Evolutionary conservation across 2,329 filamentous ascomycete species (phyloP), one percentile per base, ranked within the genome.

Genomic region (Neopestalotiopsis clavispora): DNA sequence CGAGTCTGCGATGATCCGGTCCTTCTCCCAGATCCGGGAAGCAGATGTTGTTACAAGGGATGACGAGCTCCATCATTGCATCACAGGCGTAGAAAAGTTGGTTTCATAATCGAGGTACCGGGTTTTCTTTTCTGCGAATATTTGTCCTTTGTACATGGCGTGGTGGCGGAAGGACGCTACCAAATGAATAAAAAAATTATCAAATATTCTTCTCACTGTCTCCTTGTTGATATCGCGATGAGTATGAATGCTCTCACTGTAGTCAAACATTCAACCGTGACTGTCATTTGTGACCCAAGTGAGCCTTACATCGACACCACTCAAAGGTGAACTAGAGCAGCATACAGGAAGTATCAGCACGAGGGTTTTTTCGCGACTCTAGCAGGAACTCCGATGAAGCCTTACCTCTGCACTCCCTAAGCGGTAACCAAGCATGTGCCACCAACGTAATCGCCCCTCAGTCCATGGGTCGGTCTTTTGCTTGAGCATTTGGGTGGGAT

Each of bases 31-130:
- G 76, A 74, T 74, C 71, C 78, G 77, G 75, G 78, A 79, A 81
- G 80, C 79, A 80, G 79, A 79, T 74, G 71, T 74, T 76, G 76
- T 78, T 76, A 74, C 70, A 81, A 77, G 83, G 83, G 80, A 86
- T 85, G 84, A 85, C 79, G 82, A 83, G 82, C 81, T 81, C 80
- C 83, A 49, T 77, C 79, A 82, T 84, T 85, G 84, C 84, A 85
- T 85, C 75, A 78, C 77, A 77, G 83, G 85, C 84, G 84, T 84
- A 81, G 71, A 72, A 78, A 80, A 80, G 83, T 78, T 74, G 72
- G 70, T 71, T 42, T 67, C 34, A 38, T 58, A 23, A 23, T 12
- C 38, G 12, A 58, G 57, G 72, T 69, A 77, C 75, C 70, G 70
- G 61, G 74, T 73, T 74, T 71, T 73, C 71, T 67, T 70, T 72